phyloP scores from a whole-genome alignment of 78 protist species.

The Monosiga brevicollis region DNA sequence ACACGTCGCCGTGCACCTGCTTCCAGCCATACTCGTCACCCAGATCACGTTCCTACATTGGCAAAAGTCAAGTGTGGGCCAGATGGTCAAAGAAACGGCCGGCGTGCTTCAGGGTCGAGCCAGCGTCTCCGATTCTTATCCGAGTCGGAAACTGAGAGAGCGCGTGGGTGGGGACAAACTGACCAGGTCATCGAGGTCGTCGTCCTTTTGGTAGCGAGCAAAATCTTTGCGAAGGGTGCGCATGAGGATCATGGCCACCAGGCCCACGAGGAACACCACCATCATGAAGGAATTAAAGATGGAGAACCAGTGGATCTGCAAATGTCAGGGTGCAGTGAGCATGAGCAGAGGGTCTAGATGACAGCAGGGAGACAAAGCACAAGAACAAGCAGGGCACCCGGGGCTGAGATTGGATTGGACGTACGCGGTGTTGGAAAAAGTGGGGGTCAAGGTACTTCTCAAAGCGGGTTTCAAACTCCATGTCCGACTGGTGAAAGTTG shows the following conservation, averaged over 20 bases:
- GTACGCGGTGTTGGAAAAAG: slow-evolving; percentile 76
- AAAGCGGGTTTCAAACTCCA: slow-evolving; percentile 47
- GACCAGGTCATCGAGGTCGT: slow-evolving; percentile 36
- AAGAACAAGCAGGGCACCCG: background rate
- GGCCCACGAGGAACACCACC: slow-evolving; percentile 75
- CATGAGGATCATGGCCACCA: slow-evolving; percentile 56
- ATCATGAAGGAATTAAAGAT: slow-evolving; percentile 84
- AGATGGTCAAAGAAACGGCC: background rate
- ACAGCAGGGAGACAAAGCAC: background rate
- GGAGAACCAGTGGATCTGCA: slow-evolving; percentile 77
- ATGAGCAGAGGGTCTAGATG: background rate
- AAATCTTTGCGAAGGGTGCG: slow-evolving; percentile 61
- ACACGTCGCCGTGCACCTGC: slow-evolving; percentile 71
- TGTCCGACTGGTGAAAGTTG: slow-evolving; percentile 29
- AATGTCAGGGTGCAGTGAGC: background rate
- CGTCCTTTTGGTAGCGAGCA: slow-evolving; percentile 35
- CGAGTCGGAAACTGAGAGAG: too few relatives aligned
- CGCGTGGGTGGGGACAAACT: background rate
- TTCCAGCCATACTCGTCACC: slow-evolving; percentile 74
- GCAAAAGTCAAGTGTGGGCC: too few relatives aligned
- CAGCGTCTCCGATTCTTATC: too few relatives aligned
- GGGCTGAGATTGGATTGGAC: too few relatives aligned
- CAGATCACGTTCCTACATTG: slow-evolving; percentile 17
- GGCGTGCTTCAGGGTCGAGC: too few relatives aligned
- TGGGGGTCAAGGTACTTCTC: slow-evolving; percentile 63